phyloP scores from a whole-genome alignment of 371 early-diverging fungal genomes.

The Syncephalastrum sp. region DNA sequence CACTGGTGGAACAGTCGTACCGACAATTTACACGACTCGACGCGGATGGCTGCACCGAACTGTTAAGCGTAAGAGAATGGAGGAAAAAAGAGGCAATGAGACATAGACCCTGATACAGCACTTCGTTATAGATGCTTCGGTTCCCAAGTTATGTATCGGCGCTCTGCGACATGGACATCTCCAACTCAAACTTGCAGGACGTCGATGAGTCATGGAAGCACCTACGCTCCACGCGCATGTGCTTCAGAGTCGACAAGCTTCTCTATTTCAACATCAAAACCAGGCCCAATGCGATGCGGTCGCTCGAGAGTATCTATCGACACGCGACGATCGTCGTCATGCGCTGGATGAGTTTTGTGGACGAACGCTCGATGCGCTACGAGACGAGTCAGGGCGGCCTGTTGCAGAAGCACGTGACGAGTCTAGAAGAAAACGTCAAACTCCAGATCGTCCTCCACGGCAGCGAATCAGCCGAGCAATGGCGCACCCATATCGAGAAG shows the following conservation, averaged over 20 bases:
- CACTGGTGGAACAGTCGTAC: slow-evolving; percentile 15
- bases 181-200: slow-evolving; percentile 10
- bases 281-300: slow-evolving; percentile 1
- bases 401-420: too few relatives aligned
- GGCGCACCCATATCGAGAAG: too few relatives aligned
- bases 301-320: slow-evolving; percentile 11
- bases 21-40: slow-evolving; percentile 13
- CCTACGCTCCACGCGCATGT: slow-evolving; percentile 1
- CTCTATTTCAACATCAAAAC: slow-evolving; percentile 15
- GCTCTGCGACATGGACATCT: slow-evolving; percentile 13
- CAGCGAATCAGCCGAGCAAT: too few relatives aligned
- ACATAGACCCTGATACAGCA: too few relatives aligned
- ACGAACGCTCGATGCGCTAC: slow-evolving; percentile 11
- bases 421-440: too few relatives aligned
- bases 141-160: slow-evolving; percentile 3
- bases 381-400: slow-evolving; percentile 10
- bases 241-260: slow-evolving; percentile 9
- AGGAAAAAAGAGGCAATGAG: too few relatives aligned
- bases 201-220: slow-evolving; percentile 8
- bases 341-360: slow-evolving; percentile 10
- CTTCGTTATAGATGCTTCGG: too few relatives aligned
- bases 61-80: slow-evolving; percentile 10
- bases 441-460: too few relatives aligned
- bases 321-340: slow-evolving; percentile 11
- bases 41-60: slow-evolving; percentile 9